Evolutionary conservation across 176 grass and related monocot genomes (phyloP).

Genomic region (sorghum (Sorghum bicolor)): DNA sequence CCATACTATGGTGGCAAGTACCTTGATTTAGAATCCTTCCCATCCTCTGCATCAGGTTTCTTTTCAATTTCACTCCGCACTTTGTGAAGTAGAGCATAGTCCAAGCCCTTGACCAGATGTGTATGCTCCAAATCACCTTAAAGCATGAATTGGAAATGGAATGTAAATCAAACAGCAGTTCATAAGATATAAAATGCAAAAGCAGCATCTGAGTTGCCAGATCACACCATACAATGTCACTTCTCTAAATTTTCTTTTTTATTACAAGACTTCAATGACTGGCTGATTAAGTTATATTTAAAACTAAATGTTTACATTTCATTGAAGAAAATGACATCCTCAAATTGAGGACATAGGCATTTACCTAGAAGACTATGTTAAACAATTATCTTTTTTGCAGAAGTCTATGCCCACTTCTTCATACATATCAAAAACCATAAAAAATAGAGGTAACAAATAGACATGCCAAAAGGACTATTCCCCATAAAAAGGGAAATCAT

Average conservation of each 20-base stretch:
- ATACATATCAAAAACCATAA: not conserved
- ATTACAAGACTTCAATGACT: not conserved
- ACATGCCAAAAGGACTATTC: not conserved
- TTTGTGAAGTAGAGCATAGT: conserved; percentile 99
- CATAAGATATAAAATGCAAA: not conserved
- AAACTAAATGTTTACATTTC: conserved; percentile 3
- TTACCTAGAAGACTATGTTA: not conserved
- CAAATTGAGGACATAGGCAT: conserved; percentile 4
- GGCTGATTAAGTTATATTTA: not conserved
- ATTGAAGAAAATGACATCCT: not conserved
- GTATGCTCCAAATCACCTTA: conserved; percentile 98
- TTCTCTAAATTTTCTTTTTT: not conserved
- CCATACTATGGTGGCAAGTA: conserved; percentile 32
- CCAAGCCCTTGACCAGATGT: conserved; percentile 98
- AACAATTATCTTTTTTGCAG: conserved; percentile 9
- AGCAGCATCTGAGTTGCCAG: not conserved
- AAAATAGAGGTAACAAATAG: not conserved
- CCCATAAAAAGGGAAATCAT: not conserved
- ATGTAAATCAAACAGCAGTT: conserved; percentile 18
- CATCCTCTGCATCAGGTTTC: conserved; percentile 88
- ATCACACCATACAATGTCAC: conserved; percentile 11
- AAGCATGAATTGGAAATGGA: conserved; percentile 27
- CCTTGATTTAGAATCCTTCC: conserved; percentile 69
- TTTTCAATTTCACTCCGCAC: conserved; percentile 98
- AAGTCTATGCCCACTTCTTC: not conserved